Evolutionary conservation across 495 filamentous ascomycete species (phyloP), one percentile per base, ranked within the genome.

Genomic region (Penicillium pulvis): DNA sequence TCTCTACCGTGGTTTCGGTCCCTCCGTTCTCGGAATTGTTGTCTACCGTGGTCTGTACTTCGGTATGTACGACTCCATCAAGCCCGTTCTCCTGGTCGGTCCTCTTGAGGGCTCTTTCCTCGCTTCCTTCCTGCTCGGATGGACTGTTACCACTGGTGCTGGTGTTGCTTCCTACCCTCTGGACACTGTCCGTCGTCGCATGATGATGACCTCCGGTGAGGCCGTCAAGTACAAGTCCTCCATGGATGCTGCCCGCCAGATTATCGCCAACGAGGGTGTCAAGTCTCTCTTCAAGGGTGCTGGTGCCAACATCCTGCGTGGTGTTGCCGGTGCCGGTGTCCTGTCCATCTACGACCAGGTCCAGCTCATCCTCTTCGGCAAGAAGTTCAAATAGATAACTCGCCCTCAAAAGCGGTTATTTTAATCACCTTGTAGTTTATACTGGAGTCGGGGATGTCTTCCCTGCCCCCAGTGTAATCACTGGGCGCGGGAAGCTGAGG

Each of bases 11-110:
- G 94, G 94, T 85, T 98, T 98, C 90, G 91, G 91, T 84, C 95
- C 95, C 75, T 98, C 95, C 68, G 94, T 98, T 72, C 84, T 87
- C 79, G 94, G 94, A 85, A 98, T 98, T 77, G 79, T 98, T 75
- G 95, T 98, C 79, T 98, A 98, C 90, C 95, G 94, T 90, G 94
- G 94, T 96, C 92, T 98, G 66, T 98, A 98, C 91, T 98, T 98
- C 89, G 94, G 94, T 75, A 90, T 98, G 90, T 98, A 98, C 92
- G 94, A 98, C 82, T 98, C 94, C 66, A 88, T 98, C 85, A 98
- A 98, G 91, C 94, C 94, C 67, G 90, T 97, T 78, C 76, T 97
- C 80, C 91, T 98, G 53, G 85, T 89, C 75, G 94, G 94, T 73
- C 59, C 84, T 73, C 92, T 98, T 70, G 88, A 92, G 82, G 91